Conservation (phyloP, 805 yeast species). For the Ogataea sp. region DNA sequence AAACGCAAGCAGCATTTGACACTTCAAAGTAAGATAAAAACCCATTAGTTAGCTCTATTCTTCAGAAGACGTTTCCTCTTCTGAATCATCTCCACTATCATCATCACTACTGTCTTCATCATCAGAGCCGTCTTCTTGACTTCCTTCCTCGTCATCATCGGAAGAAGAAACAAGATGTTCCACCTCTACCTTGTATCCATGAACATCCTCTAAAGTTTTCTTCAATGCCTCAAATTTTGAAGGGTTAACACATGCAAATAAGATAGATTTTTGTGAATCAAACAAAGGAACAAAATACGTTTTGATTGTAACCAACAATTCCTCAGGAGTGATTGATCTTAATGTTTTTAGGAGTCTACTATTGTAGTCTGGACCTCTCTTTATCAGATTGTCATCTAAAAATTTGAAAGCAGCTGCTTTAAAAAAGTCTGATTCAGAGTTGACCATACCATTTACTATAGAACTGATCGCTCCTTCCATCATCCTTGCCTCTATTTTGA, state of each 20-base stretch:
- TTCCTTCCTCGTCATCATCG: slow-evolving; percentile 21
- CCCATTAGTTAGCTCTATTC: neutral
- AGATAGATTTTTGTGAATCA: slow-evolving; percentile 41
- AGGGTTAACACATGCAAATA: slow-evolving; percentile 72
- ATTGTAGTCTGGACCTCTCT: slow-evolving; percentile 64
- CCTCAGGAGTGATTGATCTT: slow-evolving; percentile 43
- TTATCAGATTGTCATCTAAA: slow-evolving; percentile 54
- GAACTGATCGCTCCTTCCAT: slow-evolving; percentile 71
- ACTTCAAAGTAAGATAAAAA: neutral
- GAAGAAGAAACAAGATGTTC: slow-evolving; percentile 43
- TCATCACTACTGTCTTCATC: slow-evolving; percentile 17
- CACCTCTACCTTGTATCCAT: slow-evolving; percentile 54
- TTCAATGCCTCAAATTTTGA: slow-evolving; percentile 41
- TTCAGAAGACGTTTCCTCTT: neutral
- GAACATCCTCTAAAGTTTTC: slow-evolving; percentile 31
- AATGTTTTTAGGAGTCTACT: slow-evolving; percentile 44
- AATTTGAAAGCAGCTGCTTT: slow-evolving; percentile 63
- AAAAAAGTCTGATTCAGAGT: slow-evolving; percentile 53
- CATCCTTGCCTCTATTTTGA: slow-evolving; percentile 46
- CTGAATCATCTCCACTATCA: slow-evolving; percentile 12
- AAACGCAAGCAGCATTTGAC: neutral
- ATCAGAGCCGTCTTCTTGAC: slow-evolving; percentile 23
- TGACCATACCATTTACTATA: slow-evolving; percentile 65
- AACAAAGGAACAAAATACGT: slow-evolving; percentile 63
- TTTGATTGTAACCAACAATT: slow-evolving; percentile 40